Evolutionary conservation across 2,329 filamentous ascomycete species (phyloP).

Genomic region (Penicillium sp.): DNA sequence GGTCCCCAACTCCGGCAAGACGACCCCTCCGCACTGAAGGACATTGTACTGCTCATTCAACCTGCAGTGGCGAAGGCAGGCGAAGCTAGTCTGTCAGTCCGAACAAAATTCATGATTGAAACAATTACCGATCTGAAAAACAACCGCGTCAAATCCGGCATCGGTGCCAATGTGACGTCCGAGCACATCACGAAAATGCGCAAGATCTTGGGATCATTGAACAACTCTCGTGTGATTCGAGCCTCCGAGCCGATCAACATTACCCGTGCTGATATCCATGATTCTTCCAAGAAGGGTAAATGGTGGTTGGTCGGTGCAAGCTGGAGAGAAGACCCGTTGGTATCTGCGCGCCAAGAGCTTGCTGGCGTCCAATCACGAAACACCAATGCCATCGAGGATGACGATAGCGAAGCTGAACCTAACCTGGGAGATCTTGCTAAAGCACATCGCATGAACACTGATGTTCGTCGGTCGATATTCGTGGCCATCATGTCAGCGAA

Average conservation of each 20-base stretch:
- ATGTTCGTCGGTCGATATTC: slow-evolving; percentile 88
- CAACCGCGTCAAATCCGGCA: slow-evolving; percentile 79
- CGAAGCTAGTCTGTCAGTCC: slow-evolving; percentile 74
- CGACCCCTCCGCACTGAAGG: slow-evolving; percentile 84
- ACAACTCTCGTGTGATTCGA: slow-evolving; percentile 65
- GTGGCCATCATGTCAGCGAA: slow-evolving; percentile 83
- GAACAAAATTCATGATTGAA: slow-evolving; percentile 97
- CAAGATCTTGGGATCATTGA: slow-evolving; percentile 81
- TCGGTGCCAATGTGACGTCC: slow-evolving; percentile 71
- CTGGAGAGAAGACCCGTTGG: slow-evolving; percentile 61
- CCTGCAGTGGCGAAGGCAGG: slow-evolving; percentile 70
- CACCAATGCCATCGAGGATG: slow-evolving; percentile 23
- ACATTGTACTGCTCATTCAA: slow-evolving; percentile 81
- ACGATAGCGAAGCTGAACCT: slow-evolving; percentile 48
- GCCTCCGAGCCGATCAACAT: slow-evolving; percentile 81
- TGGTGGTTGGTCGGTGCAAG: slow-evolving; percentile 99
- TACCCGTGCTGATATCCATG: slow-evolving; percentile 77
- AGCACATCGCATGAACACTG: slow-evolving; percentile 83
- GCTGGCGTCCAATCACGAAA: slow-evolving; percentile 18
- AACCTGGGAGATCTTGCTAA: slow-evolving; percentile 76
- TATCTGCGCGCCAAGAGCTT: slow-evolving; percentile 40
- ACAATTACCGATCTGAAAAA: slow-evolving; percentile 94
- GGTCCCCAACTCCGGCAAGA: slow-evolving; percentile 85
- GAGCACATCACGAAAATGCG: slow-evolving; percentile 89
- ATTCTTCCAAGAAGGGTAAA: slow-evolving; percentile 85